A percentile compares a stretch with the other conserved stretches of the same genome.
Evolutionary conservation across 148 eudicot species (phyloP).

Genomic region (Fagopyrum tataricum): DNA sequence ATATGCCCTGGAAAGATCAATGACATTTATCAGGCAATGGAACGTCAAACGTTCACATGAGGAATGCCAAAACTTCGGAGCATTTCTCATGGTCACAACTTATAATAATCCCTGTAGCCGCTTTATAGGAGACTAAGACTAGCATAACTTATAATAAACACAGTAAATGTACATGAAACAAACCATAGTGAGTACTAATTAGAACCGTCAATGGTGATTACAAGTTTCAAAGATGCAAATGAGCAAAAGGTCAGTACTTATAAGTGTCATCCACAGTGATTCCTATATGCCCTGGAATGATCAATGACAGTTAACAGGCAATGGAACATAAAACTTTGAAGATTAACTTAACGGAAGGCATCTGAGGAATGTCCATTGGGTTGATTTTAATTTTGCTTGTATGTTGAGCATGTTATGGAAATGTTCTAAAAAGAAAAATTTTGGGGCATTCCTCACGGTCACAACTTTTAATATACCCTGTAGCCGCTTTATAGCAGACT

Average conservation of each 20-base stretch:
- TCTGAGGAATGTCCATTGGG: neutral
- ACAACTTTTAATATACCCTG: neutral
- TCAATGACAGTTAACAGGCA: neutral
- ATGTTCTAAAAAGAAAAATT: too few relatives aligned
- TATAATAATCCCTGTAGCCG: neutral
- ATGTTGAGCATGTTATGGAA: too few relatives aligned
- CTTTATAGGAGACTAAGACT: neutral
- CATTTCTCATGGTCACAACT: neutral
- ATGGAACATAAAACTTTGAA: neutral
- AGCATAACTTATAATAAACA: neutral
- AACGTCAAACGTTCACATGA: neutral
- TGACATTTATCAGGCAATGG: slow-evolving; percentile 1
- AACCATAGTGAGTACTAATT: neutral
- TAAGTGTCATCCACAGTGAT: slow-evolving; percentile 85
- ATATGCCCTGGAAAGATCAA: slow-evolving; percentile 63
- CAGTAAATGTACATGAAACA: neutral
- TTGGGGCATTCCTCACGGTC: neutral
- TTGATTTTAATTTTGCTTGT: too few relatives aligned
- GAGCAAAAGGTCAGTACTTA: slow-evolving; percentile 19
- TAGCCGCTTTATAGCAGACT: neutral
- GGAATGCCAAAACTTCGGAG: neutral
- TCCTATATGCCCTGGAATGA: slow-evolving; percentile 76
- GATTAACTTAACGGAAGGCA: neutral
- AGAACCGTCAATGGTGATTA: neutral
- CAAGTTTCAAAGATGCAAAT: slow-evolving; percentile 12